These are phyloP conservation scores for Claviceps citrina DNA, from an alignment of 2,329 filamentous ascomycete species.

Conservation along the genomic window DNA sequence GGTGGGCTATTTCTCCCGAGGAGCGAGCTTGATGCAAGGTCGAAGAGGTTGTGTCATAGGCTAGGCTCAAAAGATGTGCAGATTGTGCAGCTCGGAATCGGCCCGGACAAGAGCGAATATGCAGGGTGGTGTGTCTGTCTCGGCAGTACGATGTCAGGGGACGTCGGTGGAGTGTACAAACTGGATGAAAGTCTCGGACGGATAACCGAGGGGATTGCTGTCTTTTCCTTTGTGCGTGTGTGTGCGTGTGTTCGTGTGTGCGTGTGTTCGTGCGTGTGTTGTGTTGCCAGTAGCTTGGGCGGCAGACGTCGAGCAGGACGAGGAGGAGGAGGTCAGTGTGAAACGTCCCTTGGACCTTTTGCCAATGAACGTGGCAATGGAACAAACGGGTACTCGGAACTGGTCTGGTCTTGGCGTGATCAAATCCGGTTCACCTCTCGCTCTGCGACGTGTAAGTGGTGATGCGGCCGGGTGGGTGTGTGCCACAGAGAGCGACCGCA, in stretches of 20 bases:
- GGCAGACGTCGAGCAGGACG: not conserved
- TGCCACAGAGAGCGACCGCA: not conserved
- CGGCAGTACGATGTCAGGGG: not conserved
- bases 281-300: not conserved
- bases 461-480: conserved; percentile 5
- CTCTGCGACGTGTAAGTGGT: conserved; percentile 8
- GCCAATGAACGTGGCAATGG: not conserved
- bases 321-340: not conserved
- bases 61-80: not conserved
- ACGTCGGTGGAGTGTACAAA: too few relatives aligned
- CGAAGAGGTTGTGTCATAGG: not conserved
- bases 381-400: not conserved
- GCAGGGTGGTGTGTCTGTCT: not conserved
- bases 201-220: not conserved
- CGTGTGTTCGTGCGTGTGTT: not conserved
- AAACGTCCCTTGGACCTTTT: not conserved
- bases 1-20: not conserved
- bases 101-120: not conserved
- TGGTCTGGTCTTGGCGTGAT: conserved; percentile 1
- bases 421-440: conserved; percentile 4
- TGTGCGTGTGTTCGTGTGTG: not conserved
- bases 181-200: not conserved
- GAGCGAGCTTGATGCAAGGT: not conserved
- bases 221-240: not conserved
- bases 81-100: not conserved